Base-by-base conservation (phyloP, 2,329 filamentous ascomycete genomes). In the Ceratocystis papillata region DNA sequence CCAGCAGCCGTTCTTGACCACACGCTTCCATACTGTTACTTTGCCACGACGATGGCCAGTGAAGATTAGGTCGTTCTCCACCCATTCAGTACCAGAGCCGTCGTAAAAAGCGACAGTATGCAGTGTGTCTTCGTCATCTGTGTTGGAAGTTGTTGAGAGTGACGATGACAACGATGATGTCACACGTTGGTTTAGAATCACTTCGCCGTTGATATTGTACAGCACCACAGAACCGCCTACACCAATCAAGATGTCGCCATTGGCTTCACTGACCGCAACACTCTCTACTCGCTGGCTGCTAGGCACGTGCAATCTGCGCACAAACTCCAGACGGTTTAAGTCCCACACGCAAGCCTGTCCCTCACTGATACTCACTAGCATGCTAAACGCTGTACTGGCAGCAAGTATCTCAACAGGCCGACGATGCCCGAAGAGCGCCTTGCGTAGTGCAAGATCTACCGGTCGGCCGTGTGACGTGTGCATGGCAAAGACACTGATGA, bases 281-380 rank as follows among this genome's bases (percentile, higher is more conserved):
- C 89, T 93, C 75, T 95, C 84, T 1, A 83, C 78, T 0, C 79
- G 76, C 3, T 83, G 80, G 2, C 79, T 79, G 17, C 80, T 74
- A 0, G 85, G 85, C n/a, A 63, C 55, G 5, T 53, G 22, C 25
- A 93, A 79, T 74, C 85, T 87, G 57, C 90, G 84, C 5, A 97
- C 86, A 72, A 96, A 96, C 64, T 90, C 88, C 12, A 91, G 83
- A 17, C 90, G 85, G 74, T 97, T 99, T 3, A 99, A 80, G 74
- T 97, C 94, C 94, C 94, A 99, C 2, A 97, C 79, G 72, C 96
- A 86, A 10, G 92, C 86, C 48, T 89, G 86, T 0, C 92, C 92
- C 72, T 96, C 90, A 0, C 82, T 81, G 0, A 89, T 87, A 1
- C 91, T 95, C 2, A 97, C 80, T 64, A 99, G 84, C 0, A 91